Evolutionary conservation across 495 filamentous ascomycete species (phyloP).

Genomic region (Penicillium taxi): DNA sequence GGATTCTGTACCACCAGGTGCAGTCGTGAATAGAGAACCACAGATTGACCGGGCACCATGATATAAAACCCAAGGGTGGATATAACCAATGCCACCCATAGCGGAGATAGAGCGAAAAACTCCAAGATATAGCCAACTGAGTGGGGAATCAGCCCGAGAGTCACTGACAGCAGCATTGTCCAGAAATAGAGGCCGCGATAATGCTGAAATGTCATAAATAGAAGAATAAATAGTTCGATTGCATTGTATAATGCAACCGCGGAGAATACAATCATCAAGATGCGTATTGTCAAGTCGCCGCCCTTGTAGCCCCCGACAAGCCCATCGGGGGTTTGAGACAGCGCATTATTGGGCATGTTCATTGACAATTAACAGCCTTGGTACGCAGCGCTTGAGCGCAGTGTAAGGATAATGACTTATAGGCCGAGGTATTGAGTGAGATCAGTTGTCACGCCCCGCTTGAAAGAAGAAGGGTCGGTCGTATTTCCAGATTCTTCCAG

Average conservation of each 20-base stretch:
- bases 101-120: constrained; percentile 39
- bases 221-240: constrained; percentile 39
- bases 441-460: constrained; percentile 3
- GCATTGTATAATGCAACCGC: constrained; percentile 46
- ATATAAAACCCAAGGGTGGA: constrained; percentile 49
- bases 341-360: constrained; percentile 3
- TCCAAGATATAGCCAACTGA: constrained; percentile 48
- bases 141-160: constrained; percentile 46
- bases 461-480: constrained; percentile 3
- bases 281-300: constrained; percentile 21
- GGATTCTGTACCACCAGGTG: constrained; percentile 48
- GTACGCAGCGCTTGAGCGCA: neutral
- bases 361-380: neutral
- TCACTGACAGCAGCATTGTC: constrained; percentile 34
- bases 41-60: constrained; percentile 59
- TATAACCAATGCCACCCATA: constrained; percentile 31
- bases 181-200: constrained; percentile 46
- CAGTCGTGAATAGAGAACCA: constrained; percentile 60
- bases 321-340: constrained; percentile 25
- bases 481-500: constrained; percentile 7
- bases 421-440: neutral
- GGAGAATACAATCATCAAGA: constrained; percentile 41
- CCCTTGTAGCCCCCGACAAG: constrained; percentile 30
- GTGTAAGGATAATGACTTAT: neutral
- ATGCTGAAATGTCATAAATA: constrained; percentile 43